A percentile compares a stretch with the other conserved stretches of the same genome.
phyloP scores from a whole-genome alignment of 805 yeast species.

The Candida coquimbonensis region DNA sequence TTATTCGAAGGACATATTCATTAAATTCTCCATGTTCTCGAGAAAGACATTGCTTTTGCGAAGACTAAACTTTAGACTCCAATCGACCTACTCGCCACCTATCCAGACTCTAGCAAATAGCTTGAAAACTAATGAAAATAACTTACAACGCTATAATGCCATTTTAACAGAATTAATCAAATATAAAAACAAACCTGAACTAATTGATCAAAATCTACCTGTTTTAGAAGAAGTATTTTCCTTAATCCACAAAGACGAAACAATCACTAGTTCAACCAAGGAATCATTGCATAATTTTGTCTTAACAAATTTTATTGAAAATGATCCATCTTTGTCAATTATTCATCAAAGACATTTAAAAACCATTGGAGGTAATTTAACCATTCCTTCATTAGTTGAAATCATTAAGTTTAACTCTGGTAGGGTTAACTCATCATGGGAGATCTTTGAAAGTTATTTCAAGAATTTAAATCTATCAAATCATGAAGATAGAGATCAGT shows the following conservation, averaged over 20 bases:
- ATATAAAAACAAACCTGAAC: neutral
- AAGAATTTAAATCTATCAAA: slow-evolving; percentile 6
- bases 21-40: too few relatives aligned
- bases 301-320: slow-evolving; percentile 18
- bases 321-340: slow-evolving; percentile 27
- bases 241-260: neutral
- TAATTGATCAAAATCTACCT: neutral
- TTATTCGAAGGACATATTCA: too few relatives aligned
- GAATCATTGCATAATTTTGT: slow-evolving; percentile 16
- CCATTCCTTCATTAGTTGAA: slow-evolving; percentile 21
- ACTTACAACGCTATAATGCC: neutral
- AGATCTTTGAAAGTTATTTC: slow-evolving; percentile 30
- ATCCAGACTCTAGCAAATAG: neutral
- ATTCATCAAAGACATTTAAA: slow-evolving; percentile 23
- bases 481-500: slow-evolving; percentile 15
- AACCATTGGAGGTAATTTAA: slow-evolving; percentile 17
- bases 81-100: too few relatives aligned
- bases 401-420: slow-evolving; percentile 44
- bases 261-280: neutral
- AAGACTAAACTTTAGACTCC: too few relatives aligned
- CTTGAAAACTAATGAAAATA: neutral
- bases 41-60: too few relatives aligned
- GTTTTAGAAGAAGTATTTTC: slow-evolving; percentile 5
- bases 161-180: neutral
- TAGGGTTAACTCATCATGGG: slow-evolving; percentile 44